Percentiles rank a stretch among this genome's conserved stretches.
These are phyloP conservation scores for Colletotrichum endophyticum DNA, from an alignment of 2,329 filamentous ascomycete species.

Conservation along the genomic window DNA sequence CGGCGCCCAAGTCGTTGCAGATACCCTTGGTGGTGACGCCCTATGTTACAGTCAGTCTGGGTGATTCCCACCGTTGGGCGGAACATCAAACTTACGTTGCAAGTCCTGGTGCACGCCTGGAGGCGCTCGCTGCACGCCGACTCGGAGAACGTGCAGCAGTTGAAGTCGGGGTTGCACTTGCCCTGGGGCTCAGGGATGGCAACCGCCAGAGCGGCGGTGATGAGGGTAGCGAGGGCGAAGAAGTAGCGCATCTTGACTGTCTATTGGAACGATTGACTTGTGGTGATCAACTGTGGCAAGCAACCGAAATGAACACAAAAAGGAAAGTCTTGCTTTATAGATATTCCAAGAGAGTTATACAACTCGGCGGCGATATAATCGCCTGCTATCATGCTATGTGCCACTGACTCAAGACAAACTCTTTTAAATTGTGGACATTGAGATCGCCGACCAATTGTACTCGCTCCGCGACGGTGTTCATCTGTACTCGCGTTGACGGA, in stretches of 20 bases:
- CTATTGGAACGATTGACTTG: not conserved
- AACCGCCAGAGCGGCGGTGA: not conserved
- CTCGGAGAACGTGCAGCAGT: not conserved
- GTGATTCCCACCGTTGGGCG: not conserved
- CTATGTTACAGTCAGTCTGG: not conserved
- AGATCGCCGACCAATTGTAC: not conserved
- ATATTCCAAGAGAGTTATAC: not conserved
- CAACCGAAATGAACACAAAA: not conserved
- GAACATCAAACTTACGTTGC: not conserved
- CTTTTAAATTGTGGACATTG: not conserved
- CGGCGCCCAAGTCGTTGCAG: not conserved
- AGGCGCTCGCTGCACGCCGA: not conserved
- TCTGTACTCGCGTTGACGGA: not conserved
- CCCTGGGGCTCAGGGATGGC: not conserved
- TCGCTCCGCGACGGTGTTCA: not conserved
- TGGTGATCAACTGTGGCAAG: rapidly evolving
- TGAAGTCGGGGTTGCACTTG: not conserved
- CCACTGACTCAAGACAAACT: not conserved
- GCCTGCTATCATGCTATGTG: not conserved
- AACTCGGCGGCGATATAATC: not conserved
- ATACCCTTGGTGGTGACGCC: not conserved
- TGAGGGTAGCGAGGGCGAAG: not conserved
- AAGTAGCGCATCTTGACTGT: not conserved
- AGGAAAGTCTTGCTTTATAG: not conserved
- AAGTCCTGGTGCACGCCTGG: not conserved